A percentile compares a stretch with the other conserved stretches of the same genome.
Conservation (phyloP, 1,284 basidiomycete species). For the Xerocomus cyaneibrunnescens region DNA sequence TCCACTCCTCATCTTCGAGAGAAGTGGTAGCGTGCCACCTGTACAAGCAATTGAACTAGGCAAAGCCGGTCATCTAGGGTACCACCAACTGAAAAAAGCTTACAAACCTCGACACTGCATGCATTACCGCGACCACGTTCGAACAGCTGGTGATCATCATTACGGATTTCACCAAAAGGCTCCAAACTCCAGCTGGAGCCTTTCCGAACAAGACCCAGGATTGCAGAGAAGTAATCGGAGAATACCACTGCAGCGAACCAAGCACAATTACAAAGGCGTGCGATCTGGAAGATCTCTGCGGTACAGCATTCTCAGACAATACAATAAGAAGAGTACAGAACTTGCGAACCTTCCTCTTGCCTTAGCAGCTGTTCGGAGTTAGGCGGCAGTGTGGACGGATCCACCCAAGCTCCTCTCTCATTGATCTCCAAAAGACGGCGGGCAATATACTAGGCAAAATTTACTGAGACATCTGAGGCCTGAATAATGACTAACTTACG, state of each 20-base stretch:
- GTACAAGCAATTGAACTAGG: conserved; percentile 79
- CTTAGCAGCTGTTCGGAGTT: conserved; percentile 40
- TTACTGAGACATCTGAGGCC: neutral
- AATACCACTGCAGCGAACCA: conserved; percentile 76
- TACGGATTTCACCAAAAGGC: conserved; percentile 68
- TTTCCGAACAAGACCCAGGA: conserved; percentile 68
- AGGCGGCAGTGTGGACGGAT: conserved; percentile 45
- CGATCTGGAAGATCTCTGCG: conserved; percentile 73
- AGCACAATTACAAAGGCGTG: conserved; percentile 72
- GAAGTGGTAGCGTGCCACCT: conserved; percentile 81
- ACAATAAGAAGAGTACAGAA: neutral
- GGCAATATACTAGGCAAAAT: conserved; percentile 67
- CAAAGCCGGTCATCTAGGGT: conserved; percentile 3
- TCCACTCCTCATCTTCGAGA: conserved; percentile 68
- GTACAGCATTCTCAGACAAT: neutral
- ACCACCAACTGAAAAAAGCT: conserved; percentile 2
- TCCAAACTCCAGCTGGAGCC: conserved; percentile 71
- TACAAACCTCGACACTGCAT: conserved; percentile 69
- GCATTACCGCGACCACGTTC: conserved; percentile 76
- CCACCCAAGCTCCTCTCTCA: conserved; percentile 58
- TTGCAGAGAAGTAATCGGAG: conserved; percentile 74
- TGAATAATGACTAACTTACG: conserved; percentile 41
- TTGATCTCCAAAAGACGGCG: conserved; percentile 76
- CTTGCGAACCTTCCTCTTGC: conserved; percentile 60
- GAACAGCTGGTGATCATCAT: conserved; percentile 56